Conservation (phyloP, 2,329 filamentous ascomycete species). For the Aureobasidium namibiae region DNA sequence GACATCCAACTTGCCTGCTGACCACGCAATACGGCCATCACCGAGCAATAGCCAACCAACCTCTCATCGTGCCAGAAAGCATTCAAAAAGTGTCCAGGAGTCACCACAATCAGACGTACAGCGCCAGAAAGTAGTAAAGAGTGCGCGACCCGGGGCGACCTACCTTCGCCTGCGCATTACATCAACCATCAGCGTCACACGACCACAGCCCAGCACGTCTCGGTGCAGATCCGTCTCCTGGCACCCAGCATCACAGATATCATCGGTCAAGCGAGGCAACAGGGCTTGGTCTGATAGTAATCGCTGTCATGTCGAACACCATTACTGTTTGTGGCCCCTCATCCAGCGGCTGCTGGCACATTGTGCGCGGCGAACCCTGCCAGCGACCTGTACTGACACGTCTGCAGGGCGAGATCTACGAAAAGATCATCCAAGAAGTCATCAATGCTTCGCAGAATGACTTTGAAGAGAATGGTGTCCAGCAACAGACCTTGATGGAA, state of each 20-base stretch:
- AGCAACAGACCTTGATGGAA: conserved; percentile 77
- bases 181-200: background rate
- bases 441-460: conserved; percentile 65
- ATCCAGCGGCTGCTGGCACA: background rate
- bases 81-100: background rate
- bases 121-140: background rate
- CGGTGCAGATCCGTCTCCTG: background rate
- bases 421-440: conserved; percentile 77
- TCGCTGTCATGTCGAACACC: conserved; percentile 16
- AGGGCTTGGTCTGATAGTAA: background rate
- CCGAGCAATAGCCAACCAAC: background rate
- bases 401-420: conserved; percentile 65
- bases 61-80: background rate
- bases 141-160: background rate
- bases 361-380: background rate
- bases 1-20: conserved; percentile 10
- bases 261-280: background rate
- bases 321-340: conserved; percentile 15
- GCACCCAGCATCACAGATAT: background rate
- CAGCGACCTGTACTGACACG: background rate
- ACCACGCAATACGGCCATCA: conserved; percentile 10
- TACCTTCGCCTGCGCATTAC: background rate
- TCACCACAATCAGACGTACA: background rate
- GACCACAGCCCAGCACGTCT: background rate
- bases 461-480: conserved; percentile 93